Percentiles rank a stretch among this genome's conserved stretches.
These are phyloP conservation scores for Candida xiaguanensis DNA, from an alignment of 805 yeast species.

Conservation along the genomic window DNA sequence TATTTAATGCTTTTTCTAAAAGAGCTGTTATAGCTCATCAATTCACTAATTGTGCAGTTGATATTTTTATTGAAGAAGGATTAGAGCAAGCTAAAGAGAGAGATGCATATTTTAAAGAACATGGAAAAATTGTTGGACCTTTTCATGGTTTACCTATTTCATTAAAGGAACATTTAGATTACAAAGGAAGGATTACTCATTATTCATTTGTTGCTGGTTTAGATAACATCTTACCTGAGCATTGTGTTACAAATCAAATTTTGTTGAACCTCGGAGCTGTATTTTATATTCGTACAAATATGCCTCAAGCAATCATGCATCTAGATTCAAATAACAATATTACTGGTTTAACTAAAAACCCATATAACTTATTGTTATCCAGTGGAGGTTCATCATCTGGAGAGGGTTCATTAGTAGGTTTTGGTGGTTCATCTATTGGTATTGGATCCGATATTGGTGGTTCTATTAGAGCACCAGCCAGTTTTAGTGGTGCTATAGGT, in stretches of 20 bases:
- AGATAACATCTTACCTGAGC: constrained; percentile 25
- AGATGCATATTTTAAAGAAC: constrained; percentile 46
- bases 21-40: constrained; percentile 43
- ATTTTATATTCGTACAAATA: constrained; percentile 40
- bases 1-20: constrained; percentile 39
- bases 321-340: constrained; percentile 39
- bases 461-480: constrained; percentile 42
- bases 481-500: constrained; percentile 38
- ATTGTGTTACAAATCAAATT: constrained; percentile 28
- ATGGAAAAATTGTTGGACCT: constrained; percentile 57
- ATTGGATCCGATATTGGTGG: constrained; percentile 45
- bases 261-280: constrained; percentile 42
- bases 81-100: constrained; percentile 50
- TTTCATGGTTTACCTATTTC: constrained; percentile 68
- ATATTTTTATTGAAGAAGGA: constrained; percentile 55
- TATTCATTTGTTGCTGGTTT: constrained; percentile 37
- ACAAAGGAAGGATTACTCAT: constrained; percentile 32
- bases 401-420: constrained; percentile 40
- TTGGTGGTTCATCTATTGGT: constrained; percentile 40
- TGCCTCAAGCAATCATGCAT: constrained; percentile 46
- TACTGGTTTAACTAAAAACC: constrained; percentile 37
- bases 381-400: constrained; percentile 45
- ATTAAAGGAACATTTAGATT: constrained; percentile 48
- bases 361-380: constrained; percentile 34
- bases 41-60: constrained; percentile 42